phyloP scores from a whole-genome alignment of 2,329 filamentous ascomycete genomes.

The Pestalotiopsis fici region DNA sequence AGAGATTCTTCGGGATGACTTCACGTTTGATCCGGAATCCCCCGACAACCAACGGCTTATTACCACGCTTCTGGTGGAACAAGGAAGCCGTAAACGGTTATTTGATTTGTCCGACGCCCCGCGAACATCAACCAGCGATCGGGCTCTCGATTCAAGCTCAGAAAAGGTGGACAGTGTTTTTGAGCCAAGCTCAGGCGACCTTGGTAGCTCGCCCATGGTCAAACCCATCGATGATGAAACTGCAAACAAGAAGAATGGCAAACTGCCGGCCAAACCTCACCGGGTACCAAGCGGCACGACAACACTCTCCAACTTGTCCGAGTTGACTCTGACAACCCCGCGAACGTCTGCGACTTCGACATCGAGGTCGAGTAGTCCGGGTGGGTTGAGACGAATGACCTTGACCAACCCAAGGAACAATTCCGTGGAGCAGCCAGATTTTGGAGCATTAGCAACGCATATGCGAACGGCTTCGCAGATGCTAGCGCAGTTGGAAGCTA shows the following conservation, averaged over 20 bases:
- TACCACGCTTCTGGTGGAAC: slow-evolving; percentile 56
- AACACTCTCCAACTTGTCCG: slow-evolving; percentile 52
- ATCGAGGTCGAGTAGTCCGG: slow-evolving; percentile 70
- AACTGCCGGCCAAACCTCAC: slow-evolving; percentile 17
- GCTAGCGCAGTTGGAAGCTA: slow-evolving; percentile 80
- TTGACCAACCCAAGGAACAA: slow-evolving; percentile 55
- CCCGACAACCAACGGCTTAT: slow-evolving; percentile 71
- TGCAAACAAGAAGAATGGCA: slow-evolving; percentile 32
- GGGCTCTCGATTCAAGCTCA: slow-evolving; percentile 37
- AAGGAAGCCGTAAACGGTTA: slow-evolving; percentile 58
- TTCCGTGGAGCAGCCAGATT: slow-evolving; percentile 71
- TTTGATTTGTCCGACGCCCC: slow-evolving; percentile 73
- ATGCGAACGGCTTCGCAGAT: slow-evolving; percentile 88
- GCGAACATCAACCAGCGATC: slow-evolving; percentile 43
- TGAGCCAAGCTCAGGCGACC: slow-evolving; percentile 77
- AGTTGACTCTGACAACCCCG: slow-evolving; percentile 63
- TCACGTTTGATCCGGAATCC: slow-evolving; percentile 77
- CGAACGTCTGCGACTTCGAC: slow-evolving; percentile 69
- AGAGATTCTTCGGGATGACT: slow-evolving; percentile 79
- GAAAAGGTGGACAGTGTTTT: slow-evolving; percentile 71
- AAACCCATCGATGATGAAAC: slow-evolving; percentile 55
- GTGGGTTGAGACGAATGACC: slow-evolving; percentile 60
- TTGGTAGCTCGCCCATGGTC: slow-evolving; percentile 73
- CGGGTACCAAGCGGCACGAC: slow-evolving; percentile 24
- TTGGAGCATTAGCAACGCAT: slow-evolving; percentile 80